A percentile compares a stretch with the other conserved stretches of the same genome.
phyloP scores from a whole-genome alignment of 805 yeast genomes.

The Myxozyma sirexii region DNA sequence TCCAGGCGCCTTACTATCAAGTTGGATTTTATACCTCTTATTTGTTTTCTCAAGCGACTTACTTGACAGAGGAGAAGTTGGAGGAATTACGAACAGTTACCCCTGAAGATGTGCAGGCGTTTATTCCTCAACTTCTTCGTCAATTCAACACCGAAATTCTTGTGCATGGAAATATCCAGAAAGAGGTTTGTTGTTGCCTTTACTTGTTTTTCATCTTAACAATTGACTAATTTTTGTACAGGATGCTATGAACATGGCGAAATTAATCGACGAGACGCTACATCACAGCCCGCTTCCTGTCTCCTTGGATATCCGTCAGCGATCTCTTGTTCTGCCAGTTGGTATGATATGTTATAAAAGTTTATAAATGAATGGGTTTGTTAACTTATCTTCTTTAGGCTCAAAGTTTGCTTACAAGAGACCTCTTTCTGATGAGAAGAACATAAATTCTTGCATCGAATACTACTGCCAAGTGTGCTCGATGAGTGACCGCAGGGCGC shows the following conservation, averaged over 20 bases:
- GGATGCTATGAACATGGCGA: conserved; percentile 57
- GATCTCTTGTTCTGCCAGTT: conserved; percentile 46
- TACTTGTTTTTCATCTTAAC: background rate
- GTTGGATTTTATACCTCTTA: conserved; percentile 63
- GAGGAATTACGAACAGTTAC: conserved; percentile 50
- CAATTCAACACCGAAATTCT: conserved; percentile 72
- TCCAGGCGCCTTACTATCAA: conserved; percentile 76
- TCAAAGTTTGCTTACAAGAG: conserved; percentile 47
- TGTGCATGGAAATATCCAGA: conserved; percentile 71
- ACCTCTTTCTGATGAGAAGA: conserved; percentile 61
- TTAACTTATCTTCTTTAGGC: conserved; percentile 45
- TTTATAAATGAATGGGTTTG: conserved; percentile 51
- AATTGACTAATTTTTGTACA: background rate
- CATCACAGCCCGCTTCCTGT: conserved; percentile 47
- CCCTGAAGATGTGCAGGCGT: conserved; percentile 54
- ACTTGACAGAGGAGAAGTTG: conserved; percentile 64
- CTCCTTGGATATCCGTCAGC: conserved; percentile 48
- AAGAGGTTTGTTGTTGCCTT: conserved; percentile 36
- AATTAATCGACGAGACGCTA: conserved; percentile 48
- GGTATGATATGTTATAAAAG: conserved; percentile 16
- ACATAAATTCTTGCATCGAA: conserved; percentile 83
- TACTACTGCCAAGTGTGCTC: conserved; percentile 70
- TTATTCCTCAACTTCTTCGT: conserved; percentile 55
- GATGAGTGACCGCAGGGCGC: conserved; percentile 47
- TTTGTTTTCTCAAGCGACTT: conserved; percentile 71